A percentile compares a stretch with the other conserved stretches of the same genome.
Evolutionary conservation across 306 rosid species (phyloP).

Genomic region (Dicorynia guianensis): DNA sequence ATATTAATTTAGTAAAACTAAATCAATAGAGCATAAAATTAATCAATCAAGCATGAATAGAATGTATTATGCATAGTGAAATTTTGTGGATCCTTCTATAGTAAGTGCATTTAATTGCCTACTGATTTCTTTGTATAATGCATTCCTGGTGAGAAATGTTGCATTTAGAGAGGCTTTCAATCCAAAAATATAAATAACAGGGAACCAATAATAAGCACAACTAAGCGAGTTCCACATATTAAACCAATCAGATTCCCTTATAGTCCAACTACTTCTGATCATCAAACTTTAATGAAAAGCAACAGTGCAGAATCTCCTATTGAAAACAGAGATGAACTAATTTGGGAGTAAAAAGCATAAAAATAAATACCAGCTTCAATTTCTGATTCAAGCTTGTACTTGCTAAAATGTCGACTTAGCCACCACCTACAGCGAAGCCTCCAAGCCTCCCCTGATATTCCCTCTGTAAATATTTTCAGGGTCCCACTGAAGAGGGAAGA

Average conservation of each 20-base stretch:
- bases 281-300: neutral
- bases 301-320: neutral
- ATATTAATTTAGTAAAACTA: conserved; percentile 33
- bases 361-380: conserved; percentile 59
- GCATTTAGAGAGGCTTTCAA: neutral
- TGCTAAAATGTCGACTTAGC: conserved; percentile 68
- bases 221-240: neutral
- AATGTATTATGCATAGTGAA: neutral
- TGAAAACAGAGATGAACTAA: neutral
- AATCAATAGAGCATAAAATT: neutral
- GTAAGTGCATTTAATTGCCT: neutral
- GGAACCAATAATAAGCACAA: neutral
- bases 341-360: neutral
- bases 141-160: neutral
- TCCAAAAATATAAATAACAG: too few relatives aligned
- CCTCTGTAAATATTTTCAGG: conserved; percentile 62
- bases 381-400: conserved; percentile 51
- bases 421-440: conserved; percentile 54
- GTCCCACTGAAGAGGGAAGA: conserved; percentile 38
- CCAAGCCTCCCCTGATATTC: conserved; percentile 45
- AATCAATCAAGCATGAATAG: neutral
- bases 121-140: neutral
- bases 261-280: neutral
- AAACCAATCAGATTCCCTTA: neutral
- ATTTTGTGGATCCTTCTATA: neutral